Percentiles rank a stretch among this genome's conserved stretches.
Conservation (phyloP, 2,329 filamentous ascomycete genomes). For the Lachnum nothofagi region DNA sequence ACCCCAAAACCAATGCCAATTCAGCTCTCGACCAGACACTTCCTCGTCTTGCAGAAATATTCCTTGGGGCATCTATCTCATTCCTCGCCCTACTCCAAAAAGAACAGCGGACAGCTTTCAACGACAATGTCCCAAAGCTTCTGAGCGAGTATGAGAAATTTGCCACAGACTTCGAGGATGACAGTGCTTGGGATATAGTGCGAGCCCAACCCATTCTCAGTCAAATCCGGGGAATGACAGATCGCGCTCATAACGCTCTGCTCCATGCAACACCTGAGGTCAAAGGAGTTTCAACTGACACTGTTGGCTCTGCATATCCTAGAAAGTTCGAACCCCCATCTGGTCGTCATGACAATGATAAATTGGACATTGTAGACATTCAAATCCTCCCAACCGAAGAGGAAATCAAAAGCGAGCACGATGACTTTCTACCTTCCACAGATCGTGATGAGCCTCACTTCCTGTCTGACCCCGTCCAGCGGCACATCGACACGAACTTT, state of each 20-base stretch:
- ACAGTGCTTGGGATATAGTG: constrained; percentile 7
- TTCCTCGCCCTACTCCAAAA: constrained; percentile 25
- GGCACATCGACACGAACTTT: constrained; percentile 34
- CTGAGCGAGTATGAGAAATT: constrained; percentile 15
- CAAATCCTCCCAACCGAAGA: constrained; percentile 4
- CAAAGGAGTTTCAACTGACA: constrained; percentile 10
- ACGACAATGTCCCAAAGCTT: constrained; percentile 25
- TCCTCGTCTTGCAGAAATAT: too few relatives aligned
- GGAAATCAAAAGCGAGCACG: constrained; percentile 3
- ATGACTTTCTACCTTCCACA: constrained; percentile 31
- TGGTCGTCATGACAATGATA: constrained; percentile 16
- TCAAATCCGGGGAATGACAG: constrained; percentile 17
- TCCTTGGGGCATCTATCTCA: constrained; percentile 16
- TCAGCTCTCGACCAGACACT: constrained; percentile 14
- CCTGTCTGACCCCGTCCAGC: constrained; percentile 22
- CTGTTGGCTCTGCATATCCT: constrained; percentile 18
- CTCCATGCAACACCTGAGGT: constrained; percentile 1
- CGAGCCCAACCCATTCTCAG: constrained; percentile 9
- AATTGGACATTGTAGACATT: neutral
- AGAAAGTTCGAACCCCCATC: constrained; percentile 10
- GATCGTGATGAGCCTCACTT: constrained; percentile 30
- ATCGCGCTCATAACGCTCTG: constrained; percentile 14
- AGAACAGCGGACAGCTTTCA: constrained; percentile 20
- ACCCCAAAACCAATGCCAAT: constrained; percentile 3
- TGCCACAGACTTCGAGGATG: constrained; percentile 6